Evolutionary conservation across 1,284 basidiomycete species (phyloP), one percentile per base, ranked within the genome.

Genomic region (Tilletiopsis washingtonensis): DNA sequence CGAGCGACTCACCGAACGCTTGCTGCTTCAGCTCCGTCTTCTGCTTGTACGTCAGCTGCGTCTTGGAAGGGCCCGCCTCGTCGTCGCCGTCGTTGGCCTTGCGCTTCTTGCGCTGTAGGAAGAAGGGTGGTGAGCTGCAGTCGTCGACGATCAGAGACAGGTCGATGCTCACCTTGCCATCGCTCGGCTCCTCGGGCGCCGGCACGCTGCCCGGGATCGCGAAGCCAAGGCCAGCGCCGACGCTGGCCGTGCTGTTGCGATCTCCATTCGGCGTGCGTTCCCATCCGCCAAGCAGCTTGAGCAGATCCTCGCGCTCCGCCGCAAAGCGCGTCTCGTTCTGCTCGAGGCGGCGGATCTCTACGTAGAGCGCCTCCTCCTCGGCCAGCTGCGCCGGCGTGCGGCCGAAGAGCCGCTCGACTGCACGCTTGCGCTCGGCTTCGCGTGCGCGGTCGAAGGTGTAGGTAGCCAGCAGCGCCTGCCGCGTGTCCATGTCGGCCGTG

Each of bases 351-450:
- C 93, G 90, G 45, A 94, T 81, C 73, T 98, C 91, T 58, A 97
- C 78, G 75, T 90, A 98, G 0, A 99, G 79, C 3, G 90, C 88
- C 66, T 97, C 91, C 77, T 98, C 94, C 71, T 99, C 93, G 7
- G 84, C 84, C 38, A 96, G 84, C 75, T 97, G 89, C 47, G 87
- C 83, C 1, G 84, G 81, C 0, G 90, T 89, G 9, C 93, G 83
- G 51, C 81, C 82, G 74, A 93, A 88, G 12, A 98, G 81, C 54
- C 84, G 85, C 2, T 81, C 77, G 9, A 97, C 80, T 62, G 96
- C 94, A 55, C 84, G 83, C 75, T 93, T 97, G 51, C 94, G 84
- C 57, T 84, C 85, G 19, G 83, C 77, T 74, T 99, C 94, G 45
- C 89, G 85, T 29, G 86, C 89, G 89, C 68, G 44, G 39, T 76